Evolutionary conservation across 805 yeast genomes (phyloP), one percentile per base, ranked within the genome.

Genomic region (Metschnikowia reukaufii): DNA sequence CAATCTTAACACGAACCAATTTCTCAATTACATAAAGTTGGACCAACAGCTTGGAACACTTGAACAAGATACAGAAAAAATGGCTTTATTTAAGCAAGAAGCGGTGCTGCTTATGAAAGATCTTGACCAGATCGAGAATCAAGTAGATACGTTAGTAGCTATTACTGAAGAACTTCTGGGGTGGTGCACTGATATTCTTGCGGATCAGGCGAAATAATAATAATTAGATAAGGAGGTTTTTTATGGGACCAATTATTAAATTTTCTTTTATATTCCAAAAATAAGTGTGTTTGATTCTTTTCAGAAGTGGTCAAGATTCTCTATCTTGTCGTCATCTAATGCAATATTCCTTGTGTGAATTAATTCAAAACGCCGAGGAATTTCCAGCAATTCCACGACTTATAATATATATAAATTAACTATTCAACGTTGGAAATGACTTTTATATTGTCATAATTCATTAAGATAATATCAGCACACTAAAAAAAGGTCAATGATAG

Each of bases 1-100:
- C 45, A 78, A 80, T 51, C 62, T 79, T 47, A 82, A 82, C 57
- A 82, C 84, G n/a, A 72, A 78, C 44, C 78, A 81, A 39, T 76
- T 82, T 0, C 62, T 81, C 50, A 77, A 77, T 55, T 79, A 77
- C 54, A 72, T 73, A 49, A 70, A 72, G 54, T 52, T 73, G 21
- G 74, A 70, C 45, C 67, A 70, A 54, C 65, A 63, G 25, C 54
- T 72, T 43, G 70, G 72, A 40, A 67, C 64, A 27, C 61, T 79
- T 27, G 84, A 78, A 37, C 64, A 62, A 4, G 76, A 76, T 45
- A 50, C 71, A 4, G 60, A 65, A 18, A 56, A 59, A 10, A 49
- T 72, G 65, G 45, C 50, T 41, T 43, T 52, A 15, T 48, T 64
- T 34, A 43, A 33, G 21, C 44, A 39, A 3, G 75, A 71, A 47